Base-by-base conservation (phyloP, 306 rosid genomes). In the Mimosa pudica region DNA sequence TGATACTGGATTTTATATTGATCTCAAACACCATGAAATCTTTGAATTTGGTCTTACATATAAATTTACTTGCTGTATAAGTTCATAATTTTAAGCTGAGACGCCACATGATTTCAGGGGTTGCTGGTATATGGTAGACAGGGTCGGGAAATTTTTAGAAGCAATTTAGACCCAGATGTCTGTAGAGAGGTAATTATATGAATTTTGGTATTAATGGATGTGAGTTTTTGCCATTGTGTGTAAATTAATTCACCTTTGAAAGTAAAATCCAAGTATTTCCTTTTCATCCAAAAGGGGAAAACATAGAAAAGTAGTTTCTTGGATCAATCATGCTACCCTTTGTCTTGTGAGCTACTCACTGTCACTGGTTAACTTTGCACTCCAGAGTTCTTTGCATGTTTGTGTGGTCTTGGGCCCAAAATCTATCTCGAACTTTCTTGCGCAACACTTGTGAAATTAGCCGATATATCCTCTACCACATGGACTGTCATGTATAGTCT, bases 121-220 rank as follows among this genome's bases (percentile, higher is more conserved):
- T 84, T 92, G 84, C 95, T 95, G 78, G 97, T 95, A 79, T 95
- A 91, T 81, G 98, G 98, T 54, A 87, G 84, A 89, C 90, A 89
- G 85, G 98, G 98, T 52, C 91, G 10, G 84, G 94, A 95, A 89
- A 92, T 95, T 82, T 91, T 85, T 85, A 87, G 92, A 77, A 84
- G 85, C 85, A 92, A 82, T 87, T 92, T 95, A 84, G 97, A 92
- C 81, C 89, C 82, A 78, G 62, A 73, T 60, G 80, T 95, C 82
- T 88, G 97, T 87, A 89, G 85, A 88, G 97, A 92, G 98, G 97
- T 92, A 84, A 82, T 42, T 81, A 73, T n/a, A 30, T 67, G 44
- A 75, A 10, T 75, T 68, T 63, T 38, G 32, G 4, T 32, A 35
- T 61, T 10, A 30, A 61, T 32, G 41, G 5, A 4, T 61, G 14